Conservation (phyloP, 2,329 filamentous ascomycete genomes). For the Tolypocladium tundrense region DNA sequence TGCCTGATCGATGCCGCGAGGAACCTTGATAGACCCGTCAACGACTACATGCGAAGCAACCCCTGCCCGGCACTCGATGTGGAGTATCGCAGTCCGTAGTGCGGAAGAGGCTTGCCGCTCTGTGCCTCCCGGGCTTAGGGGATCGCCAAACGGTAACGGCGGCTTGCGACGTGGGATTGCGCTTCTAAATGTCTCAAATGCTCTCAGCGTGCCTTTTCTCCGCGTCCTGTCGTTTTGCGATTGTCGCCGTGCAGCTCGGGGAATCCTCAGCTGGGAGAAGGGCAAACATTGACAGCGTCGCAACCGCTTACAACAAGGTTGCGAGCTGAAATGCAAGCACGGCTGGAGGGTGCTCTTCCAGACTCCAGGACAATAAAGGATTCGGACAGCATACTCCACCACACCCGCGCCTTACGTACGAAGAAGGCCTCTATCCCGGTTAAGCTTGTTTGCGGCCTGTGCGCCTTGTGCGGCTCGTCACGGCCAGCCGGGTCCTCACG, state of each 20-base stretch:
- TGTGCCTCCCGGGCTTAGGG: too few relatives aligned
- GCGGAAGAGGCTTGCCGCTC: background rate
- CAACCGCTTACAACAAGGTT: background rate
- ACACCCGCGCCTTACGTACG: background rate
- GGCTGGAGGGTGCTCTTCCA: background rate
- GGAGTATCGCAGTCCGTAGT: background rate
- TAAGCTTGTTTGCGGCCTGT: background rate
- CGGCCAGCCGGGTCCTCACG: background rate
- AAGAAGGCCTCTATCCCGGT: background rate
- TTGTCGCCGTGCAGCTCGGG: background rate
- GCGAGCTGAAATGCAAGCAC: background rate
- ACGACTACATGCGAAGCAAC: too few relatives aligned
- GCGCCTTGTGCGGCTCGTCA: background rate
- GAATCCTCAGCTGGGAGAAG: background rate
- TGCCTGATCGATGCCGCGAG: background rate
- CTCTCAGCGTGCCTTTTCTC: background rate
- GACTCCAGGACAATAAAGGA: background rate
- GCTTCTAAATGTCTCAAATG: slow-evolving; percentile 7
- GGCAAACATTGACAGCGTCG: background rate
- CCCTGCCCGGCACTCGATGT: background rate
- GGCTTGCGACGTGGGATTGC: background rate
- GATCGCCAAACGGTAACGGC: background rate
- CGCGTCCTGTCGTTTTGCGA: background rate
- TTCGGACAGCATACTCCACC: background rate
- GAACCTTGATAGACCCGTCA: background rate